Evolutionary conservation across 164 flowering plant species (phyloP), one percentile per base, ranked within the genome.

Genomic region (Magnolia sinica): DNA sequence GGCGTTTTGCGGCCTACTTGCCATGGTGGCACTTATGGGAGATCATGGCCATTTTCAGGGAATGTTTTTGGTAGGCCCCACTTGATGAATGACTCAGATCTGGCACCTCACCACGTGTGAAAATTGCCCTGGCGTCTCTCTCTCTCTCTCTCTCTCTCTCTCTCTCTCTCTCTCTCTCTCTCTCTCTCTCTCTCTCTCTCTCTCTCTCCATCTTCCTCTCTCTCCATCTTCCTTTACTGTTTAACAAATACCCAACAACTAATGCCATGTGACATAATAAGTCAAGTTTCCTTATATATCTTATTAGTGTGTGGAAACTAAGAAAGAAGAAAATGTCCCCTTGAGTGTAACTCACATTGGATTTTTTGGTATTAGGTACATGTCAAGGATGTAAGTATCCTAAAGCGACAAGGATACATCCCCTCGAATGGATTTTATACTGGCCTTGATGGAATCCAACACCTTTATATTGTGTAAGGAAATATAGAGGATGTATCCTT

Each of bases 161-260:
- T 24, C 37, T 1, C 20, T 23, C 24, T 0, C 14, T 58, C 63
- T 0, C 14, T 58, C 63, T 58, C 63, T 58, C 63, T 64, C 67
- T 8, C 22, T 64, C 67, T 64, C 67, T 64, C 67, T 64, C 9
- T 20, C 11, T 4, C 2, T 16, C 16, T 7, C 1, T 55, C 59
- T 7, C 0, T 7, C 8, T n/a, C n/a, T n/a, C n/a, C n/a, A n/a
- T n/a, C n/a, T n/a, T n/a, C n/a, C 24, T n/a, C 24, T 64, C 0
- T 55, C 3, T 55, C 59, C 59, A 55, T 55, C 10, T 68, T 68
- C 14, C 11, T 65, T 24, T 23, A 65, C 20, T 68, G 50, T 29
- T 68, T 31, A 68, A 68, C 50, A 68, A 68, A 68, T 68, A 68
- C 71, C 45, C 71, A 68, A 68, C 71, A 68, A 68, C 71, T 16